Conservation (phyloP, 495 filamentous ascomycete species). For the Cercophora samala region DNA sequence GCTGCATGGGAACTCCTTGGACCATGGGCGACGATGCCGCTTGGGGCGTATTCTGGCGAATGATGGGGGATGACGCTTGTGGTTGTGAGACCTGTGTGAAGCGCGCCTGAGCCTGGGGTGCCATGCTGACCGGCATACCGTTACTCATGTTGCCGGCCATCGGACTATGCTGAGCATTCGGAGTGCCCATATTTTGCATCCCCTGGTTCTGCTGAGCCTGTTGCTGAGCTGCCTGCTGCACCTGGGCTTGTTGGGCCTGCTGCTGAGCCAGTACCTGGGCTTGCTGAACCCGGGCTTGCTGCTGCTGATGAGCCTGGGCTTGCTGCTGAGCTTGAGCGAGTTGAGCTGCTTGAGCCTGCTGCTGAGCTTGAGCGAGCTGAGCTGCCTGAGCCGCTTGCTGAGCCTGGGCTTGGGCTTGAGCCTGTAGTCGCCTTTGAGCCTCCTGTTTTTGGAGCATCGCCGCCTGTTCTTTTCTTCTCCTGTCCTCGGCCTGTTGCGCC, state of each 20-base stretch:
- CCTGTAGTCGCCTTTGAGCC: slow-evolving; percentile 17
- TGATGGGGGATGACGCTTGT: slow-evolving; percentile 72
- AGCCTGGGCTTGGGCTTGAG: slow-evolving; percentile 43
- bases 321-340: slow-evolving; percentile 42
- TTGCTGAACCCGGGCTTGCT: slow-evolving; percentile 38
- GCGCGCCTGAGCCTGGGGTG: slow-evolving; percentile 55
- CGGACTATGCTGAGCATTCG: slow-evolving; percentile 42
- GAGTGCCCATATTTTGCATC: slow-evolving; percentile 25
- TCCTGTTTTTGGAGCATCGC: slow-evolving; percentile 22
- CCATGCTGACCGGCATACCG: slow-evolving; percentile 46
- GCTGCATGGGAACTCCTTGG: slow-evolving; percentile 69
- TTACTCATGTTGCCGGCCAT: slow-evolving; percentile 29
- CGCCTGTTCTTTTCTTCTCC: slow-evolving; percentile 27
- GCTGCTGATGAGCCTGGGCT: slow-evolving; percentile 13
- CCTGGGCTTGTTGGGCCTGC: slow-evolving; percentile 37
- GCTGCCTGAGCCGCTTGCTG: slow-evolving; percentile 36
- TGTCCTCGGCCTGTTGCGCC: slow-evolving; percentile 27
- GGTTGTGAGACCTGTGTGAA: slow-evolving; percentile 61
- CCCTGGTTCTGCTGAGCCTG: slow-evolving; percentile 36
- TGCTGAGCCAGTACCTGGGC: slow-evolving; percentile 43
- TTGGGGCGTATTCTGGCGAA: slow-evolving; percentile 76
- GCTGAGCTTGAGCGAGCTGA: slow-evolving; percentile 40
- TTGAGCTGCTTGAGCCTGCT: slow-evolving; percentile 38
- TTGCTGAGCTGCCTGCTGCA: slow-evolving; percentile 41
- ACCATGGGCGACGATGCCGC: slow-evolving; percentile 74